Conservation (phyloP, 2,329 filamentous ascomycete species). For the Sporothrix curviconia region DNA sequence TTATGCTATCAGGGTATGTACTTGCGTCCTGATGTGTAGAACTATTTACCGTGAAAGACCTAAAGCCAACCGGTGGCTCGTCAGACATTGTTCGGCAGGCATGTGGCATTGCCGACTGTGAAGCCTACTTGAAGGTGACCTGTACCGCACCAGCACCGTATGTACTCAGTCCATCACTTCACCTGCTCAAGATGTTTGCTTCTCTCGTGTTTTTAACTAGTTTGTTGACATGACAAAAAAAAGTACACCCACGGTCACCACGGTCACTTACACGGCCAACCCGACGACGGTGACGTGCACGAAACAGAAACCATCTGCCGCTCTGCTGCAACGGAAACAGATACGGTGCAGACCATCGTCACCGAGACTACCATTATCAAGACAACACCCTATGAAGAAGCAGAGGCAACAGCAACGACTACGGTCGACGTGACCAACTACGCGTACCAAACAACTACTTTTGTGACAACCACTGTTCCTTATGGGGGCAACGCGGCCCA, state of each 20-base stretch:
- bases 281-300: not conserved
- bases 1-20: too few species aligned
- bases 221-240: too few species aligned
- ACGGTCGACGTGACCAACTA: not conserved
- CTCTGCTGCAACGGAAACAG: not conserved
- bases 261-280: constrained; percentile 1
- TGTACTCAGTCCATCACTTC: too few species aligned
- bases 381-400: constrained; percentile 5
- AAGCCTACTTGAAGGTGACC: not conserved
- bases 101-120: not conserved
- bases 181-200: too few species aligned
- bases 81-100: not conserved
- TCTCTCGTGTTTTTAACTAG: too few species aligned
- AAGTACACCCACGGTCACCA: not conserved
- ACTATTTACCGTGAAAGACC: too few species aligned
- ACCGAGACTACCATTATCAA: constrained; percentile 6
- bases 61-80: not conserved
- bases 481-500: not conserved
- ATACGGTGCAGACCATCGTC: not conserved
- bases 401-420: not conserved
- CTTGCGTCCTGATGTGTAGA: too few species aligned
- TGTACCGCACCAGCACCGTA: not conserved
- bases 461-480: not conserved
- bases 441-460: constrained; percentile 1
- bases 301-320: not conserved